Base-by-base conservation (phyloP, 176 grass and related monocot species). In the Dendrocalamus sinicus region DNA sequence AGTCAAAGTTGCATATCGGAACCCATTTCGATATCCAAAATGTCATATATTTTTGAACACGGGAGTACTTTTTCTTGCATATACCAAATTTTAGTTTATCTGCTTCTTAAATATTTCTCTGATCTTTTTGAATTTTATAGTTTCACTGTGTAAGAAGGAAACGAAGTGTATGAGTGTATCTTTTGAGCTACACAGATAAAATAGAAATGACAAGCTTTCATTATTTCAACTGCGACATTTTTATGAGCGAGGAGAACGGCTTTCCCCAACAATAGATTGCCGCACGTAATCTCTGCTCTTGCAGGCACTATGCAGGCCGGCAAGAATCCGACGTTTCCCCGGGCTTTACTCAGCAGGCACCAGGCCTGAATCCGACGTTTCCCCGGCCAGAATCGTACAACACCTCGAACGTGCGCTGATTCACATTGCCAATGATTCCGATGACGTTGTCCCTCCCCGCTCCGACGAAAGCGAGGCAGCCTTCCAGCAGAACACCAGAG, bases 351-450 rank as follows among this genome's bases (percentile, higher is more conserved):
- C 69, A 85, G 57, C 91, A 97, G 3, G 77, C 87, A 37, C 88
- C 89, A 0, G 85, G 4, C 8, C 88, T 74, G 54, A 97, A 94
- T 7, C 91, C 91, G 20, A 94, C 82, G 5, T 43, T 81, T 12
- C 85, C 78, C 16, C 44, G 9, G 15, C 41, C 28, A 14, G 43
- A 51, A 81, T 96, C 91, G 60, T 90, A 93, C 9, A 93, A 28
- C 46, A 93, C 87, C 69, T 92, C 86, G 8, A 93, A 77, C 40
- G 60, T 93, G 44, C 87, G 90, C 71, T 93, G 91, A 17, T 96
- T 92, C 51, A 97, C 87, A 7, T 92, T 97, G n/a, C 94, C 91
- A 9, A 93, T 76, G 45, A 97, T 87, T 19, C 81, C 82, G 5
- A 12, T 4, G 6, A 44, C 19, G 44, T 9, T 37, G n/a, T 80